These are phyloP conservation scores for Paraglomus brasilianum DNA, from an alignment of 192 early-diverging fungal genomes.

Conservation along the genomic window DNA sequence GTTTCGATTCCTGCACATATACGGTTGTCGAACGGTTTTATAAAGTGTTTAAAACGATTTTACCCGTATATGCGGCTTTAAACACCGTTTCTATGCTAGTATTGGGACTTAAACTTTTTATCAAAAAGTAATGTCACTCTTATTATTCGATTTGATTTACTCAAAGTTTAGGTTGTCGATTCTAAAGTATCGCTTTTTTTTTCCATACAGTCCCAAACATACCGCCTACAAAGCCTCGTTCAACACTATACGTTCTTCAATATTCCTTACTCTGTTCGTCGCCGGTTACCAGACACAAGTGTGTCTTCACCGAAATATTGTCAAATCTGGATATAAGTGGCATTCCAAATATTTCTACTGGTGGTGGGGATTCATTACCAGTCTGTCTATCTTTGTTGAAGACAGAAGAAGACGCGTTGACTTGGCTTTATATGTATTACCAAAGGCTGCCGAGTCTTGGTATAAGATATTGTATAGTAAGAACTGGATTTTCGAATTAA, in stretches of 20 bases:
- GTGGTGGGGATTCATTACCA: constrained; percentile 56
- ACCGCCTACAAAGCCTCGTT: constrained; percentile 46
- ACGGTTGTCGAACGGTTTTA: constrained; percentile 49
- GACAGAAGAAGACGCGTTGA: constrained; percentile 65
- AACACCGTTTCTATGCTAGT: constrained; percentile 74
- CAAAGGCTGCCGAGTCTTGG: constrained; percentile 66
- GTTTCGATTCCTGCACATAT: constrained; percentile 46
- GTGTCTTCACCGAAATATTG: constrained; percentile 62
- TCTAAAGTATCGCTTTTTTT: constrained; percentile 9
- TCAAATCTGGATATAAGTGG: constrained; percentile 32
- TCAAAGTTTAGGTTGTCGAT: background rate
- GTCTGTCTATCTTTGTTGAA: constrained; percentile 67
- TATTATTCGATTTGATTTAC: background rate
- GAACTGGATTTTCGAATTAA: constrained; percentile 54
- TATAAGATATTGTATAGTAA: constrained; percentile 66
- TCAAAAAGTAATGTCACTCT: constrained; percentile 53
- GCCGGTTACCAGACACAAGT: constrained; percentile 66
- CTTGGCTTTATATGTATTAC: constrained; percentile 76
- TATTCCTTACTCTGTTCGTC: constrained; percentile 67
- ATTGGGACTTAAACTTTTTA: constrained; percentile 55
- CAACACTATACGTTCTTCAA: constrained; percentile 59
- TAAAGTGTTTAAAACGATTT: constrained; percentile 53
- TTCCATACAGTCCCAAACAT: constrained; percentile 47
- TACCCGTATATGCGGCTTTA: constrained; percentile 66
- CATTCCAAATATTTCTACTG: constrained; percentile 68